These are phyloP conservation scores for Aspergillus niger DNA, from an alignment of 2,329 filamentous ascomycete species.

Conservation along the genomic window DNA sequence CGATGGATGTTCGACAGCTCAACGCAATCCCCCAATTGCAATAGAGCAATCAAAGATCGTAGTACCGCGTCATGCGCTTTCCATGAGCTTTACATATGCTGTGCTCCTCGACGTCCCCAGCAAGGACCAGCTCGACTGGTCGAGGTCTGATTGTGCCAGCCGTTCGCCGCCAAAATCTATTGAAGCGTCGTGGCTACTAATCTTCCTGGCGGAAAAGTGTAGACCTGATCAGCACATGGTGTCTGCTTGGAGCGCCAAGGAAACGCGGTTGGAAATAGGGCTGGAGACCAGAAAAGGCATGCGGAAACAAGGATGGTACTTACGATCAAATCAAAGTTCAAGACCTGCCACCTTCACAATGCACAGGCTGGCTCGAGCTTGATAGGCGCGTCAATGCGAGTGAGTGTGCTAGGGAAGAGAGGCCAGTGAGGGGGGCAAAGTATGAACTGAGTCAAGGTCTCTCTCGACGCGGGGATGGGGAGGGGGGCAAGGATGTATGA, in stretches of 20 bases:
- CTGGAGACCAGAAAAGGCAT: constrained; percentile 1
- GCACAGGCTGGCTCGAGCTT: not conserved
- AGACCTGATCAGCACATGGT: constrained; percentile 2
- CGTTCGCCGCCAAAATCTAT: constrained; percentile 8
- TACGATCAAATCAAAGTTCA: constrained; percentile 9
- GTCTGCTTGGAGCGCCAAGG: constrained; percentile 1
- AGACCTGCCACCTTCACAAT: not conserved
- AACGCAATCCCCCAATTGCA: constrained; percentile 10
- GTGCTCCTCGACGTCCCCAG: not conserved
- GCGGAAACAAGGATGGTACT: not conserved
- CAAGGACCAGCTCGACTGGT: not conserved
- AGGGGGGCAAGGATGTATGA: constrained; percentile 1
- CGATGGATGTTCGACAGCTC: not conserved
- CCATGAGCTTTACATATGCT: constrained; percentile 14
- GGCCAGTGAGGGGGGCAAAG: constrained; percentile 1
- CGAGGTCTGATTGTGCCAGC: constrained; percentile 1
- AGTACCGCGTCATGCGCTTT: constrained; percentile 10
- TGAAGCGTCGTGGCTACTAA: constrained; percentile 6
- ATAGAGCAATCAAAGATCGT: constrained; percentile 8
- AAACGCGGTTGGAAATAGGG: constrained; percentile 9
- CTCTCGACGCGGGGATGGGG: constrained; percentile 6
- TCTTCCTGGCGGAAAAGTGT: constrained; percentile 7
- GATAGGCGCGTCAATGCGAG: not conserved
- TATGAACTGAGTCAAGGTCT: constrained; percentile 7
- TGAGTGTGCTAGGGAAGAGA: not conserved